These are phyloP conservation scores for Rubus parviflorus DNA, from an alignment of 306 rosid species.

Conservation along the genomic window DNA sequence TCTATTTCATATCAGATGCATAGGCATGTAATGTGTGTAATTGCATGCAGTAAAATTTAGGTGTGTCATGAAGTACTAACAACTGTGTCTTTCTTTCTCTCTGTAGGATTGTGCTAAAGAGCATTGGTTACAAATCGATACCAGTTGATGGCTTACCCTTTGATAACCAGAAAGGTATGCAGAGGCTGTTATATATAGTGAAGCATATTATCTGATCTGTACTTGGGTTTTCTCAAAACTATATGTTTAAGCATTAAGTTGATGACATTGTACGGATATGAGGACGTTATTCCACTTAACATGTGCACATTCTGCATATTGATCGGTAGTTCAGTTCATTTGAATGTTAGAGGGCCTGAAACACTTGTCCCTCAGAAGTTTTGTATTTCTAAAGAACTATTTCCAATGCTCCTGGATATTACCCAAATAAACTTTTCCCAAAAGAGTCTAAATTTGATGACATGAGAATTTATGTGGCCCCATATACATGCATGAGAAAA, in stretches of 20 bases:
- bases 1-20: background rate
- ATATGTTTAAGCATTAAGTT: background rate
- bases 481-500: background rate
- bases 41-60: background rate
- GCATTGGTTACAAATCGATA: slow-evolving; percentile 92
- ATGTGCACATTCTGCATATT: background rate
- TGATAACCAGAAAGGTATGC: slow-evolving; percentile 69
- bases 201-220: background rate
- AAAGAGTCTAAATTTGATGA: background rate
- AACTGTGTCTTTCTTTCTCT: slow-evolving; percentile 20
- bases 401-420: background rate
- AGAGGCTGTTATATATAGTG: background rate
- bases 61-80: background rate
- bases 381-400: background rate
- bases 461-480: no score
- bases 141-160: slow-evolving; percentile 85
- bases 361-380: background rate
- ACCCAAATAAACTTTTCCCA: background rate
- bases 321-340: background rate
- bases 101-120: slow-evolving; percentile 80
- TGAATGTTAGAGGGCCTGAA: background rate
- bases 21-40: background rate
- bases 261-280: background rate
- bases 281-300: background rate
- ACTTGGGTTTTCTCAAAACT: background rate